Conservation (phyloP, 257 asterid genomes). For the Primulina eburnea region DNA sequence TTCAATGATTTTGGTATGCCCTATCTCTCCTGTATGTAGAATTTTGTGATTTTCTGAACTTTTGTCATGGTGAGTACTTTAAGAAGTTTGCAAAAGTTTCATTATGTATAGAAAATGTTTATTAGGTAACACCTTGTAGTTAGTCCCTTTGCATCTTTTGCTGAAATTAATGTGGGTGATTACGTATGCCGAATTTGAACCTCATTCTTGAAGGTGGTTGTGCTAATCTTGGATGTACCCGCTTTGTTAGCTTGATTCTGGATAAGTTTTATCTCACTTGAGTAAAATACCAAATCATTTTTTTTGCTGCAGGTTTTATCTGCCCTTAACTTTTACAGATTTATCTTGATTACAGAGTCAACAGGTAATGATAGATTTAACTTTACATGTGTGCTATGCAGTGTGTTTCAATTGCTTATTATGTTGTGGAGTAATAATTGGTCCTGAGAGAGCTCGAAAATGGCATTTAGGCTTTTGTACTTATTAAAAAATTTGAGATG, state of each 20-base stretch:
- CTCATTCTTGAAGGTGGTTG: constrained; percentile 11
- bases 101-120: no score
- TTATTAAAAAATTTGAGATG: no score
- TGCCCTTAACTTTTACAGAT: constrained; percentile 86
- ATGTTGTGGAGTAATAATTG: background rate
- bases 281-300: constrained; percentile 13
- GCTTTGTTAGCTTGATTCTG: constrained; percentile 13
- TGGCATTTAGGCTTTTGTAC: background rate
- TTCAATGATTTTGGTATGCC: no score
- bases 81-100: background rate
- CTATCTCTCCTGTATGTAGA: background rate
- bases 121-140: background rate
- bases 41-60: background rate
- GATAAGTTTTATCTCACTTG: background rate
- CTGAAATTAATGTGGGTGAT: background rate
- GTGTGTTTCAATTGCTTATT: constrained; percentile 17
- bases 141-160: background rate
- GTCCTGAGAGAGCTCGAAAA: background rate
- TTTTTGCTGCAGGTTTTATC: constrained; percentile 66
- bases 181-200: background rate
- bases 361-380: constrained; percentile 41
- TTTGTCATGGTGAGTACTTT: no score
- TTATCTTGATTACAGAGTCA: constrained; percentile 66
- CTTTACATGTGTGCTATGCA: background rate
- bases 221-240: background rate